Evolutionary conservation across 768 basidiomycete species (phyloP), one percentile per base, ranked within the genome.

Genomic region (Pulveroboletus frians): DNA sequence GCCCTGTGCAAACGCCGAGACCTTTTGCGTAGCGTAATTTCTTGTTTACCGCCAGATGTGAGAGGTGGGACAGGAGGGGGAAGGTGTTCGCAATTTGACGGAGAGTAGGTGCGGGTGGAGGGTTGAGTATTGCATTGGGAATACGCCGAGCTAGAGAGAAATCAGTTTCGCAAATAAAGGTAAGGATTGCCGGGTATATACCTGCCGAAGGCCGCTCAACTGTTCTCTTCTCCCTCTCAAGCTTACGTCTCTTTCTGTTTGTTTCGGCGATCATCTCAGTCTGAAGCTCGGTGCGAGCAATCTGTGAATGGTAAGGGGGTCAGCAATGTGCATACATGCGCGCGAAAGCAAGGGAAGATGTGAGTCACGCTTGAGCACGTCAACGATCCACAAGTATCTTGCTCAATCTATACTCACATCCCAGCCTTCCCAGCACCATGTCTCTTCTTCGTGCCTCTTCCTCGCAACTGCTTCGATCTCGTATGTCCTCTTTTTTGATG

Each of bases 351-450:
- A 9, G 30, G 27, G 44, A 20, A 39, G 53, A 43, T 17, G 53
- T 31, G 51, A 38, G 42, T 45, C 43, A 44, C 37, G 31, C 21
- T 46, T 26, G 9, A 46, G 21, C 21, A 32, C 31, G 34, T 32
- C 32, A 27, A 30, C 27, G 21, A 35, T 43, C 11, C 37, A 30
- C 18, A 18, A 31, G n/a, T 21, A 44, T 34, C 42, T 41, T 31
- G 46, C 21, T 31, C 47, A 39, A 56, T 49, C 38, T 35, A 49
- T 43, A 67, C 74, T 59, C 58, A 90, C 91, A 73, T 84, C 84
- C 95, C 95, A 97, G 78, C 85, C 88, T 52, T 83, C 83, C 92
- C 93, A 95, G 27, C 87, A 81, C 11, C 80, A 79, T 30, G 79
- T 71, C 53, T 92, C 90, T 46, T 92, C 86, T 5, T 81, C 73